Evolutionary conservation across 176 grass and related monocot genomes (phyloP), one percentile per base, ranked within the genome.

Genomic region (Elymus sibiricus): DNA sequence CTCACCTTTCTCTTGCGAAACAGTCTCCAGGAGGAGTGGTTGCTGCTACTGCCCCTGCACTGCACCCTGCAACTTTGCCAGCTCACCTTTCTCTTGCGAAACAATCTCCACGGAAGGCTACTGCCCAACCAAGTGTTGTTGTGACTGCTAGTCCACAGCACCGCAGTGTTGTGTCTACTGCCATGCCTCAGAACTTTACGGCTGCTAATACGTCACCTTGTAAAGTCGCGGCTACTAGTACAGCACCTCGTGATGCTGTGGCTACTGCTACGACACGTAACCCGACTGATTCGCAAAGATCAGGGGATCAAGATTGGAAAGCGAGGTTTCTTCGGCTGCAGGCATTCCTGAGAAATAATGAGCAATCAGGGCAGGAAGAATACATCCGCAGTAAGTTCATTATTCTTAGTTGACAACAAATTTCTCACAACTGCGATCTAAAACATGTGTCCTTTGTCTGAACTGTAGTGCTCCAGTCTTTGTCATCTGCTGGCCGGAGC

Each of bases 291-390:
- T 29, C 37, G n/a, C 40, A 63, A 82, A 88, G 22, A 74, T 78
- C 88, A 29, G 86, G 79, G 46, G 92, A 70, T 90, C 83, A 88
- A 86, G 78, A 95, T 84, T 85, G 92, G 79, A 91, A 86, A 83
- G 87, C 94, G 32, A 92, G 94, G 59, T 99, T 93, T 89, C 74
- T 87, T 85, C 82, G 61, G 59, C 73, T 99, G 60, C 97, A 99
- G 72, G 66, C 66, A 26, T 99, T 94, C 86, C 85, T 96, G 89
- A 94, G 85, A 64, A 88, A 58, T 66, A 91, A 91, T 14, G 92
- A 99, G 60, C 92, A 99, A 67, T 96, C 97, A 49, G 85, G 84
- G 42, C 94, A 90, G 80, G 92, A 96, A 84, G 97, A 99, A 31
- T 96, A 94, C 70, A 42, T 96, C 34, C n/a, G 39, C 70, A 90